Evolutionary conservation across 1,139 yeast genomes (phyloP), one percentile per base, ranked within the genome.

Genomic region (Entelexis paramagnoliae): DNA sequence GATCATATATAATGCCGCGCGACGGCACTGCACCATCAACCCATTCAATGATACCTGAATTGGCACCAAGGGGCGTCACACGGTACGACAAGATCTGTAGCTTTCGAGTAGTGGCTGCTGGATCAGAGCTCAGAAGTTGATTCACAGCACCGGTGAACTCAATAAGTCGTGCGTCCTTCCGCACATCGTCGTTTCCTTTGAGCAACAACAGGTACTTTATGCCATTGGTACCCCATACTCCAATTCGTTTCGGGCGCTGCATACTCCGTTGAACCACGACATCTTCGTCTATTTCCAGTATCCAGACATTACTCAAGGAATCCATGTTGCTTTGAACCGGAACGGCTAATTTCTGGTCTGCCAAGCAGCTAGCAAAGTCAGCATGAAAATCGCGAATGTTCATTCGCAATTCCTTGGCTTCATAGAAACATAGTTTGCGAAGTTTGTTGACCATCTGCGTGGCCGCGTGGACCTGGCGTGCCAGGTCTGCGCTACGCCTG

Each of bases 131-230:
- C 51, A 93, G 70, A 38, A 91, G 66, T 57, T 87, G 77, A 61
- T 89, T 91, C 64, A 91, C 81, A 68, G 89, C 83, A 1, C 88
- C 79, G 0, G 96, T 88, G 60, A 93, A 83, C 61, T 93, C 97
- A 77, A 91, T 86, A 48, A 91, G 78, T 59, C 95, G 83, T 5
- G 96, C 94, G 70, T 93, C 99, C 64, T 93, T 94, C 59, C 98
- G 72, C 11, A 94, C 81, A 68, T 93, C 98, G 66, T 93, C 99
- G 57, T 81, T 77, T 9, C 80, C 78, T 65, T 93, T 93, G 59
- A 95, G 82, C 71, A 93, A 75, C 29, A 93, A 73, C 33, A 81
- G 77, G 64, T 88, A 89, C 0, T 72, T 66, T 14, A 69, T 66
- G 11, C 91, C 91, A 68, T 91, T 87, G 1, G 86, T 79, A 0